Base-by-base conservation (phyloP, 129 eudicot genomes). In the Flaveria bidentis region DNA sequence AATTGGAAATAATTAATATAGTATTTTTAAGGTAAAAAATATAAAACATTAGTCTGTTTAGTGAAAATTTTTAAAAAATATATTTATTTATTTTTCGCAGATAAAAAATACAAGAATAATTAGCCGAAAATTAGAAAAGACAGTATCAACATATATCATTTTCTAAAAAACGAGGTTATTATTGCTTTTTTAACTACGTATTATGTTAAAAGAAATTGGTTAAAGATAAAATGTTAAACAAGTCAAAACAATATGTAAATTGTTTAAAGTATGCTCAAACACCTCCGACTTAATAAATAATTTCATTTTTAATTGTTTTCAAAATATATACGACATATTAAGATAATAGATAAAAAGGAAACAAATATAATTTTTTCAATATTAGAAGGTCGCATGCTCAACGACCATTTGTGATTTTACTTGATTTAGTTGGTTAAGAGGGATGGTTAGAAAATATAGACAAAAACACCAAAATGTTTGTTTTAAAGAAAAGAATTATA, bases 1-100 rank as follows among this genome's bases (percentile, higher is more conserved):
- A 60, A 33, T 33, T n/a, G 39, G 33, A 25, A 44, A 69, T 68
- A 87, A 83, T 26, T 55, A 36, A 39, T 1, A 12, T 39, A 65
- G 18, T 13, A 13, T 13, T 62, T 9, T 45, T 8, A 8, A 36
- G n/a, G 22, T 6, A 57, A 22, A 3, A 10, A 23, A 22, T 23
- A 1, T 0, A 22, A 0, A 58, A 23, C 2, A 11, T 10, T 9
- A 58, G 25, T 20, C 2, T 57, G 14, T 18, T 56, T 20, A 22
- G 22, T 9, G 30, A 20, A 14, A 57, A 9, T 57, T 22, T 20
- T 13, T 22, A 11, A 8, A 45, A 45, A 33, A 33, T 4, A 33
- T 5, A 33, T 33, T 2, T 33, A 33, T 4, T 33, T 4, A 20
- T 5, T 33, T 33, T 33, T 5, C 7, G 39, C 39, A 33, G 6